Evolutionary conservation across 2,329 filamentous ascomycete species (phyloP).

Genomic region (Aspergillus ustus): DNA sequence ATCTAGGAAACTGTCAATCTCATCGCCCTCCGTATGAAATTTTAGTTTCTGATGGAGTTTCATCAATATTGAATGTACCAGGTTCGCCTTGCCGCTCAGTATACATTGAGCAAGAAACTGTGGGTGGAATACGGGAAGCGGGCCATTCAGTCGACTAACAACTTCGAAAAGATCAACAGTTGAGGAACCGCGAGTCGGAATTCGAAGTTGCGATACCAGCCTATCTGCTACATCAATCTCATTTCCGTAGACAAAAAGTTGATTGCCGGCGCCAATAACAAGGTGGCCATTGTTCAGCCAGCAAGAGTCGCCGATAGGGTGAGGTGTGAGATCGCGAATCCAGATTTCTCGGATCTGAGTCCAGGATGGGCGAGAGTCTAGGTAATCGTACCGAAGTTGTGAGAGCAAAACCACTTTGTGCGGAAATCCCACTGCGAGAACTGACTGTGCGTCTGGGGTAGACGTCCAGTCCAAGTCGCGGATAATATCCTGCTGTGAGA

Average conservation of each 20-base stretch:
- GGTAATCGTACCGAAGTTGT: conserved; percentile 89
- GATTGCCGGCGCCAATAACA: conserved; percentile 87
- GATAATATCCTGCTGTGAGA: conserved; percentile 73
- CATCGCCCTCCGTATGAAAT: conserved; percentile 80
- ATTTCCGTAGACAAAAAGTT: conserved; percentile 83
- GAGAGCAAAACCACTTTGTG: conserved; percentile 80
- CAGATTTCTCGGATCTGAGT: conserved; percentile 80
- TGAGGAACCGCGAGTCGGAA: conserved; percentile 52
- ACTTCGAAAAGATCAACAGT: conserved; percentile 77
- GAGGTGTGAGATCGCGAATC: conserved; percentile 79
- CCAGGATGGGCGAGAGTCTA: conserved; percentile 89
- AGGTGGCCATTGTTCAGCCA: conserved; percentile 87
- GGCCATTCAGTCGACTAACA: conserved; percentile 82
- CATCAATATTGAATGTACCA: conserved; percentile 75
- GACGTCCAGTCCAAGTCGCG: conserved; percentile 93
- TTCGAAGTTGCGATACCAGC: conserved; percentile 60
- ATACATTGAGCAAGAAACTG: conserved; percentile 89
- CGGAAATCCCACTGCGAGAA: conserved; percentile 90
- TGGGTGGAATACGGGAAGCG: conserved; percentile 88
- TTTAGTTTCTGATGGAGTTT: conserved; percentile 77
- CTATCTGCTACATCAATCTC: conserved; percentile 68
- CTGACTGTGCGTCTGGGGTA: conserved; percentile 84
- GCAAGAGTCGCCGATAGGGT: conserved; percentile 89
- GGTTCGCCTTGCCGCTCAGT: conserved; percentile 72
- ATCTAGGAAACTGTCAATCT: conserved; percentile 76